These are phyloP conservation scores for Plasmopara halstedii DNA, from an alignment of 352 stramenopile genomes.

Conservation along the genomic window DNA sequence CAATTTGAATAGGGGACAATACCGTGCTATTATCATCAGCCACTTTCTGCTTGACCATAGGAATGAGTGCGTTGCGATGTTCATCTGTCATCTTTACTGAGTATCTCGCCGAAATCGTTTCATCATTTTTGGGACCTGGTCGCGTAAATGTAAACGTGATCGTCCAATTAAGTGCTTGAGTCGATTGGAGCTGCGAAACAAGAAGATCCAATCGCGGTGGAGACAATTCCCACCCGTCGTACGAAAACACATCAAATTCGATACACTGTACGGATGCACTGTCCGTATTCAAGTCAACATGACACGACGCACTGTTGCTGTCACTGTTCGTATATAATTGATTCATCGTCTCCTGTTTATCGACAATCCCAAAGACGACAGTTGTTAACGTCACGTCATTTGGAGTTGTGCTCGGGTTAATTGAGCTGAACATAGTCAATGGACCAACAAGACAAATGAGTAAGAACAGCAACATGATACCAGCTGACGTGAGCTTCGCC, in stretches of 20 bases:
- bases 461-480: slow-evolving; percentile 73
- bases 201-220: slow-evolving; percentile 66
- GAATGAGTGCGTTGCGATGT: slow-evolving; percentile 57
- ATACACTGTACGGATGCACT: slow-evolving; percentile 70
- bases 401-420: slow-evolving; percentile 69
- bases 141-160: slow-evolving; percentile 62
- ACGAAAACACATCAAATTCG: slow-evolving; percentile 71
- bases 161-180: slow-evolving; percentile 60
- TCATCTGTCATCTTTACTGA: slow-evolving; percentile 34
- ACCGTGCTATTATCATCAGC: slow-evolving; percentile 21
- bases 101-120: slow-evolving; percentile 53
- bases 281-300: slow-evolving; percentile 53
- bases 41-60: slow-evolving; percentile 67
- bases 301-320: slow-evolving; percentile 60
- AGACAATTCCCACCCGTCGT: slow-evolving; percentile 63
- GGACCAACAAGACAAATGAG: slow-evolving; percentile 71
- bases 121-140: slow-evolving; percentile 47
- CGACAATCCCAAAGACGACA: slow-evolving; percentile 65
- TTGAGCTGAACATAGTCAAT: slow-evolving; percentile 78
- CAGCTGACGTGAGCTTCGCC: slow-evolving; percentile 60
- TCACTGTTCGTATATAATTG: slow-evolving; percentile 67
- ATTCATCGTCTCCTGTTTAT: slow-evolving; percentile 68
- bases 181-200: slow-evolving; percentile 63
- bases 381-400: slow-evolving; percentile 61
- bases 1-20: slow-evolving; percentile 39